A percentile compares a stretch with the other conserved stretches of the same genome.
Conservation (phyloP, 352 stramenopile genomes). For the Globisporangium orthogonon region DNA sequence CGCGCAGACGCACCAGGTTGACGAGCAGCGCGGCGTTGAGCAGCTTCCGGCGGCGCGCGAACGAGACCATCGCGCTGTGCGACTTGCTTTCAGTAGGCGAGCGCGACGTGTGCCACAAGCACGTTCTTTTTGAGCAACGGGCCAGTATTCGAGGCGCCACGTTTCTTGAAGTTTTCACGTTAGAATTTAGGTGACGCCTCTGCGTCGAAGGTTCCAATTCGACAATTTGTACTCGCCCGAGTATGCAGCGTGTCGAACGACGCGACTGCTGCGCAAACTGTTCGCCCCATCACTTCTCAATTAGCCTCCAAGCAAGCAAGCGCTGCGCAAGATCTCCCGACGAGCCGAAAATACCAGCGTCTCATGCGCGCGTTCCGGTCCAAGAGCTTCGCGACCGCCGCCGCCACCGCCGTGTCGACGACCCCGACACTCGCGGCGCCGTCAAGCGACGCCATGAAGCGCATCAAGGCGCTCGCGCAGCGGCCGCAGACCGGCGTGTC, state of each 20-base stretch:
- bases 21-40: slow-evolving; percentile 60
- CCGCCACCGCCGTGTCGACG: slow-evolving; percentile 1
- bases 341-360: background rate
- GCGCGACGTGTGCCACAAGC: background rate
- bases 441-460: slow-evolving; percentile 23
- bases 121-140: background rate
- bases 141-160: background rate
- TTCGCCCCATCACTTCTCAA: no score
- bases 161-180: background rate
- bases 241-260: background rate
- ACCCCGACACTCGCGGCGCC: slow-evolving; percentile 3
- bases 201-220: background rate
- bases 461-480: slow-evolving; percentile 61
- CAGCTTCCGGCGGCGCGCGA: slow-evolving; percentile 29
- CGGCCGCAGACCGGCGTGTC: slow-evolving; percentile 84
- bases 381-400: slow-evolving; percentile 9
- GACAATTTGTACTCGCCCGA: background rate
- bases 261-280: no score
- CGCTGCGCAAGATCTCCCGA: background rate
- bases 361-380: slow-evolving; percentile 14
- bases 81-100: background rate
- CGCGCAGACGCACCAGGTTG: slow-evolving; percentile 53
- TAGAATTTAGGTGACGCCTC: background rate
- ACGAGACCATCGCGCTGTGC: slow-evolving; percentile 7
- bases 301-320: background rate